Conservation (phyloP, 768 basidiomycete genomes). For the Leccinum barrowsii region DNA sequence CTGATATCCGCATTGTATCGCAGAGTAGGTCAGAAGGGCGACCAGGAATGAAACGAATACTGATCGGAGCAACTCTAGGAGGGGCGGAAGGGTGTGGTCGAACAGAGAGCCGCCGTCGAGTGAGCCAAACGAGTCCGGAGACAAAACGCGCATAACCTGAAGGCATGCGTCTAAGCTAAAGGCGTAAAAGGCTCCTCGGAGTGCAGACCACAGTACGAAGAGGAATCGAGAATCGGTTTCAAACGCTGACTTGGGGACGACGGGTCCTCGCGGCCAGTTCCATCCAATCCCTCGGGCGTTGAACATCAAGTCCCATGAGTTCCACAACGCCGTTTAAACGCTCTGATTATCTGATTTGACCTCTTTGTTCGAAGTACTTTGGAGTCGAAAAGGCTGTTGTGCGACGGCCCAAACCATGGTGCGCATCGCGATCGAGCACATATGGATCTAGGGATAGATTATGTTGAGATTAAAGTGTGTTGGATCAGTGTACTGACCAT, state of each 20-base stretch:
- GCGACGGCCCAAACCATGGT: constrained; percentile 18
- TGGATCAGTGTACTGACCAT: constrained; percentile 14
- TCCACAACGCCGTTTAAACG: constrained; percentile 20
- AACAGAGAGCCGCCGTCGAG: constrained; percentile 35
- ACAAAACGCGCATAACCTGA: constrained; percentile 25
- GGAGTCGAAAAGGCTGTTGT: constrained; percentile 9
- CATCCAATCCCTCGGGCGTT: constrained; percentile 27
- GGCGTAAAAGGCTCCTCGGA: neutral
- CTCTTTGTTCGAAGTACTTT: neutral
- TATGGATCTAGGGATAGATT: constrained; percentile 5
- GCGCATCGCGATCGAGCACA: constrained; percentile 17
- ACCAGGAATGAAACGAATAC: constrained; percentile 40
- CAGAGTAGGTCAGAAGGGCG: constrained; percentile 42
- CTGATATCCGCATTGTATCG: constrained; percentile 43
- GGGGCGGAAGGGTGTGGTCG: constrained; percentile 30
- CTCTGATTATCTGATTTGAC: neutral
- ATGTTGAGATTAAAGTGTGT: neutral
- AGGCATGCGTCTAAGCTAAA: constrained; percentile 16
- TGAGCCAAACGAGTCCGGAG: constrained; percentile 37
- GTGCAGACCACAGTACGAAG: constrained; percentile 12
- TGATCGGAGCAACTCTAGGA: constrained; percentile 37
- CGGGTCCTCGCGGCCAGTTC: constrained; percentile 23
- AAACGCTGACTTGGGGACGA: constrained; percentile 10
- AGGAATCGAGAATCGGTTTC: constrained; percentile 10
- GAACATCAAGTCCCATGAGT: constrained; percentile 27